phyloP scores from a whole-genome alignment of 2,329 filamentous ascomycete species.

The Madurella mycetomatis region DNA sequence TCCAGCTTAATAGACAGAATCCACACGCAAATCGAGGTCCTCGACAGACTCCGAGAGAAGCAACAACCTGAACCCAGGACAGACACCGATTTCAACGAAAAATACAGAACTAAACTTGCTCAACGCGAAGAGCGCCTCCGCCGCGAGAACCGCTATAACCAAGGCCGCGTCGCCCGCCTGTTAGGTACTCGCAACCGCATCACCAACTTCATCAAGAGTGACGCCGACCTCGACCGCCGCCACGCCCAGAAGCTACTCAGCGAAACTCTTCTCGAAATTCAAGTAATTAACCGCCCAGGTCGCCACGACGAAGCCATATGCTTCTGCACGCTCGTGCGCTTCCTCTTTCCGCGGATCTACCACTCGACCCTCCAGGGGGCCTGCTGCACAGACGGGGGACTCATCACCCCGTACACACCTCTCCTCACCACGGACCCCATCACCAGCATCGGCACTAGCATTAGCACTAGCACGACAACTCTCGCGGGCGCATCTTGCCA shows the following conservation, averaged over 20 bases:
- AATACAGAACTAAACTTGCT: background rate
- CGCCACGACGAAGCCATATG: conserved; percentile 11
- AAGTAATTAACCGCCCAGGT: background rate
- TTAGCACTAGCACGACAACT: background rate
- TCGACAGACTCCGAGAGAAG: background rate
- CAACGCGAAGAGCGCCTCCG: background rate
- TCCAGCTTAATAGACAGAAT: background rate
- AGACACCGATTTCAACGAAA: background rate
- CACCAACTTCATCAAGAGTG: background rate
- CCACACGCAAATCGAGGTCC: background rate
- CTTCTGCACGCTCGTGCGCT: conserved; percentile 22
- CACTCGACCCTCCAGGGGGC: conserved; percentile 8
- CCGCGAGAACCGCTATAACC: background rate
- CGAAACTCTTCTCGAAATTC: conserved; percentile 5
- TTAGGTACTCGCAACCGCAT: background rate
- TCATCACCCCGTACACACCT: background rate
- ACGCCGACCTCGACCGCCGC: background rate
- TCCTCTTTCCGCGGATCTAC: conserved; percentile 16
- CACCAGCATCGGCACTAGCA: background rate
- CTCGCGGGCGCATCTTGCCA: background rate
- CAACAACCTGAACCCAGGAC: background rate
- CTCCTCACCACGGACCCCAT: background rate
- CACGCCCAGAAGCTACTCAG: conserved; percentile 6
- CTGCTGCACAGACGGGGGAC: conserved; percentile 12
- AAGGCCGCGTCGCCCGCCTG: background rate